Evolutionary conservation across 345 rosid species (phyloP).

Genomic region (Rhizophora mangle): DNA sequence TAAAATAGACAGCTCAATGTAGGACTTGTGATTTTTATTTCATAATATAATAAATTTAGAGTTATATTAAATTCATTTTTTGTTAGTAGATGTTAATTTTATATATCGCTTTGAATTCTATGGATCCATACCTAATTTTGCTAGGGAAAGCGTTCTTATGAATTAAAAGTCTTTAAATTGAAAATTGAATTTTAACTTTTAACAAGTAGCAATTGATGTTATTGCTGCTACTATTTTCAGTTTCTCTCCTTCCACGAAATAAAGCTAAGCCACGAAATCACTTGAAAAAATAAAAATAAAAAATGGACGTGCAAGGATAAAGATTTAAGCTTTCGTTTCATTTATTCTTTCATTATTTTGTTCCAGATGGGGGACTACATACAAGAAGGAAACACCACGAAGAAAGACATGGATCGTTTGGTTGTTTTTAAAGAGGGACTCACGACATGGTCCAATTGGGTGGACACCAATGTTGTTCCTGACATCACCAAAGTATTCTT

Average conservation of each 20-base stretch:
- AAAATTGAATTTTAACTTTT: too few relatives aligned
- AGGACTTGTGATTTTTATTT: too few relatives aligned
- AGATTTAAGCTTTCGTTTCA: too few relatives aligned
- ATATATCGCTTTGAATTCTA: too few relatives aligned
- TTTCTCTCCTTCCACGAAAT: not conserved
- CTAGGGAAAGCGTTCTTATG: not conserved
- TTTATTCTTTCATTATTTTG: not conserved
- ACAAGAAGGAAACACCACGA: constrained; percentile 34
- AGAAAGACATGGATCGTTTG: constrained; percentile 74
- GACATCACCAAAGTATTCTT: constrained; percentile 53
- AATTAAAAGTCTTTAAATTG: not conserved
- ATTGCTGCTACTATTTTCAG: not conserved
- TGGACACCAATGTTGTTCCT: constrained; percentile 57
- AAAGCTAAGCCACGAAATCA: not conserved
- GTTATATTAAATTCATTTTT: too few relatives aligned
- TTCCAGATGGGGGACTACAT: constrained; percentile 81
- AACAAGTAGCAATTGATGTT: too few relatives aligned
- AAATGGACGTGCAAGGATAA: too few relatives aligned
- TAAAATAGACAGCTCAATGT: too few relatives aligned
- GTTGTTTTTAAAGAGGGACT: constrained; percentile 64
- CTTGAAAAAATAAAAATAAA: too few relatives aligned
- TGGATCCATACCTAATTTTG: too few relatives aligned
- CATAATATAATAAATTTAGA: too few relatives aligned
- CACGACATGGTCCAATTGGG: constrained; percentile 75
- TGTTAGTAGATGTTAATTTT: too few relatives aligned